A percentile compares a stretch with the other conserved stretches of the same genome.
Conservation (phyloP, 306 rosid species). For the Begonia masoniana region DNA sequence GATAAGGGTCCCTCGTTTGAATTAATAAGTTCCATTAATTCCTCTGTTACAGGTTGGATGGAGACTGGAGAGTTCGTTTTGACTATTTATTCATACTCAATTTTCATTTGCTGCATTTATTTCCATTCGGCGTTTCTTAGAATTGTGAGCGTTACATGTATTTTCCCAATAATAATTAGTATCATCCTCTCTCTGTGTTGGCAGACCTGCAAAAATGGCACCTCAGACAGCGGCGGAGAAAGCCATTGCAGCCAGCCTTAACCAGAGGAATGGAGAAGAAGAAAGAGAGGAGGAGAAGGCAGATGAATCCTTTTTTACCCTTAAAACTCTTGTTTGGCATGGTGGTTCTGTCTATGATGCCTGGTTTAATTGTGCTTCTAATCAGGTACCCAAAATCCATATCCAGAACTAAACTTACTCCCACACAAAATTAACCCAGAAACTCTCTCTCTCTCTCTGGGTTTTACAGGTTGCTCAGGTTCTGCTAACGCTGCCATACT, state of each 20-base stretch:
- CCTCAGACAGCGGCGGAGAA: slow-evolving; percentile 62
- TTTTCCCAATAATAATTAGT: not conserved
- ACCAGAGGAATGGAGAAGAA: slow-evolving; percentile 28
- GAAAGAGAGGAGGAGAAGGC: slow-evolving; percentile 34
- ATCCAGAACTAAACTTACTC: not conserved
- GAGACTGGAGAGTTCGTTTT: too few species aligned
- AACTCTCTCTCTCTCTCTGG: slow-evolving; percentile 2
- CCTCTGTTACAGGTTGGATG: too few species aligned
- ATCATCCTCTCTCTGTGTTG: slow-evolving; percentile 2
- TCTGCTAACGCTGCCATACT: slow-evolving; percentile 74
- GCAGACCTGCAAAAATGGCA: slow-evolving; percentile 42
- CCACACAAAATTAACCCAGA: not conserved
- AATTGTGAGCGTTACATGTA: too few species aligned
- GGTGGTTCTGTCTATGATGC: slow-evolving; percentile 96
- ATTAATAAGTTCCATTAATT: too few species aligned
- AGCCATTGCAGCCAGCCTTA: slow-evolving; percentile 38
- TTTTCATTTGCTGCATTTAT: too few species aligned
- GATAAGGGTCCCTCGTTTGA: too few species aligned
- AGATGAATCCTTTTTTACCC: slow-evolving; percentile 24
- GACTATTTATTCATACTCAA: too few species aligned
- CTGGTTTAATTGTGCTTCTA: slow-evolving; percentile 96
- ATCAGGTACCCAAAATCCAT: slow-evolving; percentile 43
- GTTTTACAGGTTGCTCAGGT: slow-evolving; percentile 83
- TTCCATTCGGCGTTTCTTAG: too few species aligned
- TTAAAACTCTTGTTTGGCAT: slow-evolving; percentile 64